These are phyloP conservation scores for Epichloe glyceriae DNA, from an alignment of 2,329 filamentous ascomycete genomes.

Conservation along the genomic window DNA sequence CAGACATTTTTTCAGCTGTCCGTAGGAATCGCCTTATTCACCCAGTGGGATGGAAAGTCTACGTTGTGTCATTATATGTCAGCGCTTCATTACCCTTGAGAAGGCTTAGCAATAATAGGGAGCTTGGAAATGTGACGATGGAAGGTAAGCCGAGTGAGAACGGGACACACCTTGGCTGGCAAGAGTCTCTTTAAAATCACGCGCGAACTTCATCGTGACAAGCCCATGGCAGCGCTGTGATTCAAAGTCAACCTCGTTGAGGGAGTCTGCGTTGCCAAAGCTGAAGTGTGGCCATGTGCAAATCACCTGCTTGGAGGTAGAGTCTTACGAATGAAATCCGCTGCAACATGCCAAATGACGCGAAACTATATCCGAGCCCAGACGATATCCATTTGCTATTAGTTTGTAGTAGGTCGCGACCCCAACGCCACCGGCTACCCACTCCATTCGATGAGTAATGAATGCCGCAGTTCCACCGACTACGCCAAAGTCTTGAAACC, in stretches of 20 bases:
- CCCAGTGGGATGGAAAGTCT: slow-evolving; percentile 61
- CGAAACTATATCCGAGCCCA: too few species aligned
- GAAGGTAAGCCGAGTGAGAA: not conserved
- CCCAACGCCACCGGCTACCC: not conserved
- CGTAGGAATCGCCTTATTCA: slow-evolving; percentile 68
- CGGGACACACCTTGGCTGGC: slow-evolving; percentile 38
- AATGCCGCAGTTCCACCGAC: not conserved
- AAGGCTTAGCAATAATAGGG: not conserved
- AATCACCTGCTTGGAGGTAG: not conserved
- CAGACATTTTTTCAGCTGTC: slow-evolving; percentile 78
- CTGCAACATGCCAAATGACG: too few species aligned
- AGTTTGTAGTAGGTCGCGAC: too few species aligned
- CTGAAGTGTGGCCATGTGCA: not conserved
- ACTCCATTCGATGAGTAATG: not conserved
- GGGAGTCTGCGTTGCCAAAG: not conserved
- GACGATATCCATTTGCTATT: too few species aligned
- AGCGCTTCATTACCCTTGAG: not conserved
- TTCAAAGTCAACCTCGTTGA: not conserved
- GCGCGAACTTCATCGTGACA: slow-evolving; percentile 69
- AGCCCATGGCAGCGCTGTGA: not conserved
- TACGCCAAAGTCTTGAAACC: too few species aligned
- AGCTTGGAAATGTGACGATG: not conserved
- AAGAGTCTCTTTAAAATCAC: slow-evolving; percentile 59
- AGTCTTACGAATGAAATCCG: too few species aligned
- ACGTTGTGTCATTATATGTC: not conserved